These are phyloP conservation scores for Backusella mclennaniae DNA, from an alignment of 192 early-diverging fungal genomes.

Conservation along the genomic window DNA sequence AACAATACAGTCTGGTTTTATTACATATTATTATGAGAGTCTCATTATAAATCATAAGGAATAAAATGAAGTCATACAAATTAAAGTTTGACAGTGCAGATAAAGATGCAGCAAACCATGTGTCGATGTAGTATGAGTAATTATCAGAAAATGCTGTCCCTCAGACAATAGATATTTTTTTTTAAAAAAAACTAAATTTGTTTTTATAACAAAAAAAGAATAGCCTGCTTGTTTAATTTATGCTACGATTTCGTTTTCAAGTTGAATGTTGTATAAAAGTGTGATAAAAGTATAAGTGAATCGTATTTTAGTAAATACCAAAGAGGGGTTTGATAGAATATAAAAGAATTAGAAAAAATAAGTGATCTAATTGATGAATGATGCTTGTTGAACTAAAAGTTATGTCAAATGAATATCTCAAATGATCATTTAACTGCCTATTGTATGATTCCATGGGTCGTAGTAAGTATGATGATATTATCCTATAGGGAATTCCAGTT, in stretches of 20 bases:
- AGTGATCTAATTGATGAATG: not conserved
- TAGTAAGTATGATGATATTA: not conserved
- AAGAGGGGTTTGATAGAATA: not conserved
- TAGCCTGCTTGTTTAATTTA: not conserved
- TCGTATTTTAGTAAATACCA: not conserved
- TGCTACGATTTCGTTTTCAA: not conserved
- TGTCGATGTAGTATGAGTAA: no score
- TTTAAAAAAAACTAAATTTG: not conserved
- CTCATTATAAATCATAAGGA: not conserved
- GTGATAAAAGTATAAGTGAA: not conserved
- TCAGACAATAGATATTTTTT: not conserved
- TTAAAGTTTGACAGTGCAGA: not conserved
- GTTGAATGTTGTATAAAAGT: not conserved
- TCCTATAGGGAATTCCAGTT: not conserved
- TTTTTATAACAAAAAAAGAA: not conserved
- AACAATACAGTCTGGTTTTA: not conserved
- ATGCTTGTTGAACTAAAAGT: not conserved
- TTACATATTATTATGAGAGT: not conserved
- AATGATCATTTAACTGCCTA: not conserved
- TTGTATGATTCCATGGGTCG: not conserved
- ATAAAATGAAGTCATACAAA: not conserved
- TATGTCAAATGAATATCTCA: constrained; percentile 1
- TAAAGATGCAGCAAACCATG: not conserved
- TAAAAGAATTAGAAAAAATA: not conserved
- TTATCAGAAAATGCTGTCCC: not conserved